Conservation (phyloP, 768 basidiomycete species). For the Tylopilus vinaceipallidus region DNA sequence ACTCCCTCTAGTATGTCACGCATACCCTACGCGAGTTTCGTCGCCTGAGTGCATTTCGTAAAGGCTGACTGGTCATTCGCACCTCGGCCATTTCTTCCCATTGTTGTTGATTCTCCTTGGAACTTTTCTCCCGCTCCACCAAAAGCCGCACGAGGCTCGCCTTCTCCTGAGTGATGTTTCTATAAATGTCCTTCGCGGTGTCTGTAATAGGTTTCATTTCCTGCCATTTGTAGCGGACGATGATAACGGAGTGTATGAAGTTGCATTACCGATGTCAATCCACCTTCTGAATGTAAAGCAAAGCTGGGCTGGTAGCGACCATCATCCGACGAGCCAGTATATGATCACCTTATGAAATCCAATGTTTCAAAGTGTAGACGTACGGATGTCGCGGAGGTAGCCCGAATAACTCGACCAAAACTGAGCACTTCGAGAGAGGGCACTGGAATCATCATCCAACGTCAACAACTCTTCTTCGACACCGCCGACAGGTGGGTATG, state of each 20-base stretch:
- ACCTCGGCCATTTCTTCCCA: constrained; percentile 33
- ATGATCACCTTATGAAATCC: background rate
- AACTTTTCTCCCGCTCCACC: constrained; percentile 40
- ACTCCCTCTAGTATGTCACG: constrained; percentile 22
- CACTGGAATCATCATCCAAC: constrained; percentile 37
- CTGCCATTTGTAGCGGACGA: constrained; percentile 8
- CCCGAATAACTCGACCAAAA: constrained; percentile 87
- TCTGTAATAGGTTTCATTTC: constrained; percentile 36
- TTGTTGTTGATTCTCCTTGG: constrained; percentile 26
- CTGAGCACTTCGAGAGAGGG: constrained; percentile 73
- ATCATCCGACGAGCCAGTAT: constrained; percentile 7
- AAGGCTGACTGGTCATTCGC: constrained; percentile 7
- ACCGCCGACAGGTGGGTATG: background rate
- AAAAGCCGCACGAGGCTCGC: constrained; percentile 47
- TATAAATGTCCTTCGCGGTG: constrained; percentile 63
- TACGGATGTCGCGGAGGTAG: constrained; percentile 75
- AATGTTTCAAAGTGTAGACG: too few relatives aligned
- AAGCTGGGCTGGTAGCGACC: constrained; percentile 55
- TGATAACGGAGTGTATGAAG: constrained; percentile 7
- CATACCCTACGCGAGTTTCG: constrained; percentile 26
- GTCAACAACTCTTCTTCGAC: constrained; percentile 2
- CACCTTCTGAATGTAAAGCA: constrained; percentile 73
- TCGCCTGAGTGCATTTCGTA: constrained; percentile 2
- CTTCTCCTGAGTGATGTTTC: constrained; percentile 62
- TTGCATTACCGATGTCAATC: constrained; percentile 64